A percentile compares a stretch with the other conserved stretches of the same genome.
These are phyloP conservation scores for Aspergillus sp. DNA, from an alignment of 2,329 filamentous ascomycete species.

Conservation along the genomic window DNA sequence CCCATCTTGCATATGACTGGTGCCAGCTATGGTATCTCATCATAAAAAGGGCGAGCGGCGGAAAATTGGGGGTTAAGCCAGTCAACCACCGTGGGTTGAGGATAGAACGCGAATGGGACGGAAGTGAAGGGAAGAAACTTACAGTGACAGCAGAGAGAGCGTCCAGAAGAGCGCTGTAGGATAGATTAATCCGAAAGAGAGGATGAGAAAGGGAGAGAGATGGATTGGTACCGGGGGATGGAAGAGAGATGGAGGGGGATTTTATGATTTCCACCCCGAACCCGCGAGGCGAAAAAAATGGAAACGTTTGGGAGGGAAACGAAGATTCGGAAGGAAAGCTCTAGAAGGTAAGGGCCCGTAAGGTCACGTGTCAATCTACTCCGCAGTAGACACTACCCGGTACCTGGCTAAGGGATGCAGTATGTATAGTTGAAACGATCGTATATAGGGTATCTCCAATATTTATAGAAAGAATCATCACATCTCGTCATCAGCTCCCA, in stretches of 20 bases:
- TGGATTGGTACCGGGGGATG: too few relatives aligned
- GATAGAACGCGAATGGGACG: constrained; percentile 1
- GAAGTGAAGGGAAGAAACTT: constrained; percentile 6
- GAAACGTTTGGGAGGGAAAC: constrained; percentile 3
- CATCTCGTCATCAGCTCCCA: constrained; percentile 10
- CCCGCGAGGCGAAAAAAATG: neutral
- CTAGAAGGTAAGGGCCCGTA: constrained; percentile 29
- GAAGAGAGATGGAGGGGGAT: too few relatives aligned
- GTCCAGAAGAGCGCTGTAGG: constrained; percentile 2
- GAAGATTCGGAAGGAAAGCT: constrained; percentile 33
- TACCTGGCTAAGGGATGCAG: neutral
- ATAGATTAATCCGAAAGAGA: constrained; percentile 10
- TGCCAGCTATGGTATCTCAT: constrained; percentile 64
- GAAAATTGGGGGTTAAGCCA: neutral
- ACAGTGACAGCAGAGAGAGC: constrained; percentile 2
- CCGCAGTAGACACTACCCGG: neutral
- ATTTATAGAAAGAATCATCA: constrained; percentile 26
- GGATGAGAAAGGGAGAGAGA: constrained; percentile 10
- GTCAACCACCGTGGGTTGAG: neutral
- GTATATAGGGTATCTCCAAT: neutral
- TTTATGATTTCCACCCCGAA: neutral
- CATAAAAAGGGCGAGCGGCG: constrained; percentile 35
- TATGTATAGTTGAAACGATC: neutral
- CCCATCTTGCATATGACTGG: constrained; percentile 61
- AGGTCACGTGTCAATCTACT: constrained; percentile 19